Evolutionary conservation across 306 rosid genomes (phyloP), one percentile per base, ranked within the genome.

Genomic region (Aeschynomene evenia): DNA sequence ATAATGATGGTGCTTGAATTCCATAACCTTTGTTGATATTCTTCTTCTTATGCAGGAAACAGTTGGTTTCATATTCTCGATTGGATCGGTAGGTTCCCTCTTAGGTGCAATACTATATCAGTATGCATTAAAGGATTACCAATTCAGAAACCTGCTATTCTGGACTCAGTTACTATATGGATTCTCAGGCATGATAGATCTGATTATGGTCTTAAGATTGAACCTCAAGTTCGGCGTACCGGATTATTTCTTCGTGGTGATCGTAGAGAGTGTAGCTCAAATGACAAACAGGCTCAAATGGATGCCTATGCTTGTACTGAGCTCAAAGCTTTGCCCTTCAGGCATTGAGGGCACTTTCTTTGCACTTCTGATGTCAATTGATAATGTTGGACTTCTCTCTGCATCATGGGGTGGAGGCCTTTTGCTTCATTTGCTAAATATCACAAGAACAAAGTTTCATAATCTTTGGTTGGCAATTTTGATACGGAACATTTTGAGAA

Each of bases 221-320:
- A 94, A 88, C 76, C 79, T 91, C 55, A 94, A 75, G 70, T 70
- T 91, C 13, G 85, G 96, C 23, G 26, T 91, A 20, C 94, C 99
- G 2, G 99, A 94, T 85, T 94, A 87, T 61, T 83, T 94, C 81
- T 94, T 91, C 66, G 84, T 83, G 10, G 89, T 88, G 73, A 67
- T 94, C 13, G 99, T 87, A 66, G 99, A 94, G 78, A 81, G 97
- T 79, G 86, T 90, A n/a, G 84, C 86, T 43, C 97, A 83, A 78
- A 81, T 94, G 92, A 82, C 91, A 1, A 84, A 56, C 55, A 81
- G 95, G 73, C 95, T 94, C 36, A 94, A 94, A 77, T 94, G 99
- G 99, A 91, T 91, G 99, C 99, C 99, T 67, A 90, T 91, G 85
- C 97, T 91, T 73, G 99, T 94, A 2, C 92, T 94, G 5, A 91